Evolutionary conservation across 2,329 filamentous ascomycete genomes (phyloP).

Genomic region (Harringtonia lauricola): DNA sequence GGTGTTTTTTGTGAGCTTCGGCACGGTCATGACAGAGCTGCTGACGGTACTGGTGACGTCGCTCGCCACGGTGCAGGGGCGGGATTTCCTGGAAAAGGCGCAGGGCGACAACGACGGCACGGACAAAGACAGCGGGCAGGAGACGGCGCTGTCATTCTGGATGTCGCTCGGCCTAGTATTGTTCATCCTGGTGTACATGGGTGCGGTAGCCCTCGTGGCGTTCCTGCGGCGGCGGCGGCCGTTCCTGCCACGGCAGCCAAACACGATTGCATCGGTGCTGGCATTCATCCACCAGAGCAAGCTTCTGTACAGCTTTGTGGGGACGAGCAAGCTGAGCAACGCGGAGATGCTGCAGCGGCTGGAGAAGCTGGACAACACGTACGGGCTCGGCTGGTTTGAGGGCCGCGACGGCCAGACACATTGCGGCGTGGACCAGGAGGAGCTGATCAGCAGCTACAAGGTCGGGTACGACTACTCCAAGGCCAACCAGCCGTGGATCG

Average conservation of each 20-base stretch:
- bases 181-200: constrained; percentile 56
- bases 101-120: constrained; percentile 7
- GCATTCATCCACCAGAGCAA: constrained; percentile 72
- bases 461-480: constrained; percentile 44
- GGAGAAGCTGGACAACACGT: constrained; percentile 40
- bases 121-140: constrained; percentile 41
- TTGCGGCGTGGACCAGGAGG: constrained; percentile 69
- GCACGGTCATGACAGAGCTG: constrained; percentile 62
- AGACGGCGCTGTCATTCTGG: constrained; percentile 55
- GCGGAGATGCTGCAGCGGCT: constrained; percentile 51
- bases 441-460: constrained; percentile 53
- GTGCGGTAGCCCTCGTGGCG: constrained; percentile 45
- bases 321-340: constrained; percentile 51
- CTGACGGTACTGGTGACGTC: constrained; percentile 58
- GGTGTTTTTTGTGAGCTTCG: constrained; percentile 57
- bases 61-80: constrained; percentile 53
- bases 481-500: constrained; percentile 40
- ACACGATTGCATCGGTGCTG: constrained; percentile 64
- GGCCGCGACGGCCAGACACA: constrained; percentile 64
- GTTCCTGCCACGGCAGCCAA: constrained; percentile 68
- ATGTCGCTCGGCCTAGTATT: constrained; percentile 50
- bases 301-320: constrained; percentile 68
- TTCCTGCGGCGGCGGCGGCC: constrained; percentile 53
- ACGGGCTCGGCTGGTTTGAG: constrained; percentile 67
- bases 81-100: constrained; percentile 32